Conservation (phyloP, 1,284 basidiomycete genomes). For the Salmacisia buchloeana region DNA sequence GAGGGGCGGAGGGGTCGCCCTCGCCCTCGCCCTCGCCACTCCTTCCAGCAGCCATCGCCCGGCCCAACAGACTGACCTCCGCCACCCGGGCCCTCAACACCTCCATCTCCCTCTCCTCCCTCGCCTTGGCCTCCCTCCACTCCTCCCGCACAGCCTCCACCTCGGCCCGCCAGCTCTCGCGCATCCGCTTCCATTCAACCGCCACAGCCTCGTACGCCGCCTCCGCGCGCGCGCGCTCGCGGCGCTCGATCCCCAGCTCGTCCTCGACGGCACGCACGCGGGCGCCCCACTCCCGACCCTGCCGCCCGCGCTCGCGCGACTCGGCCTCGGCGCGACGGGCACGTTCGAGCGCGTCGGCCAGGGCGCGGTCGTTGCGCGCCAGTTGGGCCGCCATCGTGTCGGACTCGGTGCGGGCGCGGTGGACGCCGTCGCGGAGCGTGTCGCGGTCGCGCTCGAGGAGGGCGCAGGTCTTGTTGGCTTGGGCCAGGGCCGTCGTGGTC, state of each 20-base stretch:
- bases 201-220: constrained; percentile 28
- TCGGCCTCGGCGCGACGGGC: constrained; percentile 46
- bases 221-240: constrained; percentile 23
- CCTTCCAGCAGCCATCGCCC: constrained; percentile 4
- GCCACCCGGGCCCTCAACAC: background rate
- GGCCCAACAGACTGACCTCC: constrained; percentile 1
- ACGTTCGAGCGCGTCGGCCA: constrained; percentile 60
- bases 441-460: constrained; percentile 69
- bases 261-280: constrained; percentile 37
- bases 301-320: constrained; percentile 41
- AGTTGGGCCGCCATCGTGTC: constrained; percentile 78
- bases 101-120: constrained; percentile 15
- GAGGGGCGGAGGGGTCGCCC: background rate
- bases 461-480: constrained; percentile 71
- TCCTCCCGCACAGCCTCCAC: constrained; percentile 18
- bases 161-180: constrained; percentile 25
- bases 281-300: constrained; percentile 38
- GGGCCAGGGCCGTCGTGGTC: constrained; percentile 68
- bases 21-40: background rate
- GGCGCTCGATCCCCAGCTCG: constrained; percentile 32
- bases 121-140: constrained; percentile 8
- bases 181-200: constrained; percentile 28
- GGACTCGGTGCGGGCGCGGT: constrained; percentile 72
- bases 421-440: constrained; percentile 75
- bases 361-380: constrained; percentile 71